A percentile compares a stretch with the other conserved stretches of the same genome.
Evolutionary conservation across 2,329 filamentous ascomycete genomes (phyloP).

Genomic region (Hypoxylon sp.): DNA sequence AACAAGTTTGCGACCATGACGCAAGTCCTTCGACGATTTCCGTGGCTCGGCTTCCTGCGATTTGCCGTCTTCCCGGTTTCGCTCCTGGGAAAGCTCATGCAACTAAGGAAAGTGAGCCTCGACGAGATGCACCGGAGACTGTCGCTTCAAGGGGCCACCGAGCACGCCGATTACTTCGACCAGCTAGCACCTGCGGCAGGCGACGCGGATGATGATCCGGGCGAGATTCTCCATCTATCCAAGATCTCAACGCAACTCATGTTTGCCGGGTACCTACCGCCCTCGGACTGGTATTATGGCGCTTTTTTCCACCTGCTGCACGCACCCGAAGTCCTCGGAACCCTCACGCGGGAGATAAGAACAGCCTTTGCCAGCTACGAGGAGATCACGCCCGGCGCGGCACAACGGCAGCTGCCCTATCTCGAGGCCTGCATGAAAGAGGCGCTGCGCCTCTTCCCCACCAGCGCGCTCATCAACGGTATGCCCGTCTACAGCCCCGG

Average conservation of each 20-base stretch:
- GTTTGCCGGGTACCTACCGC: slow-evolving; percentile 27
- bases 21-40: slow-evolving; percentile 31
- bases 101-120: slow-evolving; percentile 13
- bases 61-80: slow-evolving; percentile 13
- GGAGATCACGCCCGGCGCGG: slow-evolving; percentile 38
- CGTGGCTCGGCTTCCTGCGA: slow-evolving; percentile 25
- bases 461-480: background rate
- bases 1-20: slow-evolving; percentile 22
- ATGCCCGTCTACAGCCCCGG: slow-evolving; percentile 39
- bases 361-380: slow-evolving; percentile 38
- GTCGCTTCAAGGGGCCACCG: background rate
- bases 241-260: slow-evolving; percentile 29
- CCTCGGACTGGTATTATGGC: slow-evolving; percentile 1
- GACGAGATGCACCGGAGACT: slow-evolving; percentile 16
- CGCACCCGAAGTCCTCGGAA: slow-evolving; percentile 41
- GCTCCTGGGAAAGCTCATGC: background rate
- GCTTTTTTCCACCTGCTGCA: slow-evolving; percentile 38
- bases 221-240: slow-evolving; percentile 24
- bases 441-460: slow-evolving; percentile 29
- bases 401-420: slow-evolving; percentile 47
- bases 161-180: slow-evolving; percentile 32
- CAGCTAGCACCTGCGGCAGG: slow-evolving; percentile 14
- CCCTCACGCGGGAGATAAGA: slow-evolving; percentile 42
- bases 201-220: slow-evolving; percentile 3
- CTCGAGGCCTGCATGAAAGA: slow-evolving; percentile 51